Percentiles rank a stretch among this genome's conserved stretches.
phyloP scores from a whole-genome alignment of 768 basidiomycete species.

The Coprinopsis marcescibilis region DNA sequence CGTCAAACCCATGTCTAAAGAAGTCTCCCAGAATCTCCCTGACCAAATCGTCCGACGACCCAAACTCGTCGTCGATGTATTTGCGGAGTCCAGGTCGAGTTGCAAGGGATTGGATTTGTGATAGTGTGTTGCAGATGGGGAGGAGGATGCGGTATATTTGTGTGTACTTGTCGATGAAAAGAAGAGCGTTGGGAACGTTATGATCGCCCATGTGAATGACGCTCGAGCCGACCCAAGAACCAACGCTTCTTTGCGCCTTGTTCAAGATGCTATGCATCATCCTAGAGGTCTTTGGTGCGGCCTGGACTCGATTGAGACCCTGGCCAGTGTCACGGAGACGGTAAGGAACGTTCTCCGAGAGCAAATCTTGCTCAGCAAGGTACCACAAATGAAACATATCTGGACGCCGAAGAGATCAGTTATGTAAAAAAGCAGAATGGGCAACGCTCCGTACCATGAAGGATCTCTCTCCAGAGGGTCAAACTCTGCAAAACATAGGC shows the following conservation, averaged over 20 bases:
- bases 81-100: constrained; percentile 65
- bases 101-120: constrained; percentile 61
- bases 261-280: constrained; percentile 87
- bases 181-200: constrained; percentile 76
- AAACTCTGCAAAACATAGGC: constrained; percentile 83
- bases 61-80: constrained; percentile 81
- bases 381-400: constrained; percentile 90
- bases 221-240: constrained; percentile 79
- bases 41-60: constrained; percentile 61
- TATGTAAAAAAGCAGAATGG: neutral
- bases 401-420: constrained; percentile 19
- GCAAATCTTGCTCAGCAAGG: constrained; percentile 72
- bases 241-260: constrained; percentile 76
- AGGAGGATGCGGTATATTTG: constrained; percentile 88
- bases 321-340: constrained; percentile 86
- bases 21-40: constrained; percentile 77
- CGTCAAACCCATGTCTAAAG: constrained; percentile 85
- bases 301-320: constrained; percentile 85
- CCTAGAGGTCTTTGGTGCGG: constrained; percentile 81
- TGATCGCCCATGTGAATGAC: constrained; percentile 90
- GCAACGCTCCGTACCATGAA: constrained; percentile 52
- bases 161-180: constrained; percentile 92
- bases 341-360: constrained; percentile 70
- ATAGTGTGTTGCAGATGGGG: constrained; percentile 78
- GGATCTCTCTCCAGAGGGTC: constrained; percentile 81